Percentiles rank a stretch among this genome's conserved stretches.
Conservation (phyloP, 164 flowering plant genomes). For the Tetracentron sinense region DNA sequence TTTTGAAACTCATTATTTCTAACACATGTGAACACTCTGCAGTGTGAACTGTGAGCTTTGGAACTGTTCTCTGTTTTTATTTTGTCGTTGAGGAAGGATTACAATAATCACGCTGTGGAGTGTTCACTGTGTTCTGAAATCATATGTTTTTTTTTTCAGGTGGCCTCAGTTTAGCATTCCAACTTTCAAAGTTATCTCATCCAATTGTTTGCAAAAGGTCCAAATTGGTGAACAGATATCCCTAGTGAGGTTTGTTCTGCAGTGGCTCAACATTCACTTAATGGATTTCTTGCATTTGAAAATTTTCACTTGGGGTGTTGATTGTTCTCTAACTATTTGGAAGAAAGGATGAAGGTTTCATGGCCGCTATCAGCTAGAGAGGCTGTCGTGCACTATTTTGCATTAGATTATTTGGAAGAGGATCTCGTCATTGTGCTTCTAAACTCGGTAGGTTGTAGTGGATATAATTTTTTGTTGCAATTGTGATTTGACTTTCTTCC, state of each 20-base stretch:
- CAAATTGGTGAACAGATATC: slow-evolving; percentile 76
- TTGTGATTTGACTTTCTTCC: background rate
- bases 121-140: background rate
- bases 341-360: slow-evolving; percentile 92
- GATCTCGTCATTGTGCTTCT: slow-evolving; percentile 64
- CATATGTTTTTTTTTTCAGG: slow-evolving; percentile 36
- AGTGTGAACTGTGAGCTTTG: background rate
- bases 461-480: background rate
- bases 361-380: slow-evolving; percentile 93
- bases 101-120: too few relatives aligned
- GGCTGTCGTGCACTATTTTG: slow-evolving; percentile 66
- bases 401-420: slow-evolving; percentile 69
- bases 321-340: slow-evolving; percentile 39
- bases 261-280: background rate
- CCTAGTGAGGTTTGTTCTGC: slow-evolving; percentile 64
- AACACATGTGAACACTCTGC: too few relatives aligned
- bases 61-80: background rate
- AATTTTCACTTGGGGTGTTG: slow-evolving; percentile 23
- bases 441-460: slow-evolving; percentile 54
- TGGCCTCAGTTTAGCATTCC: slow-evolving; percentile 83
- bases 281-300: background rate
- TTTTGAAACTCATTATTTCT: too few relatives aligned
- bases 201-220: slow-evolving; percentile 55
- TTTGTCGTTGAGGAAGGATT: background rate
- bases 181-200: slow-evolving; percentile 53